Evolutionary conservation across 2,329 filamentous ascomycete species (phyloP).

Genomic region (Xylariales sp.): DNA sequence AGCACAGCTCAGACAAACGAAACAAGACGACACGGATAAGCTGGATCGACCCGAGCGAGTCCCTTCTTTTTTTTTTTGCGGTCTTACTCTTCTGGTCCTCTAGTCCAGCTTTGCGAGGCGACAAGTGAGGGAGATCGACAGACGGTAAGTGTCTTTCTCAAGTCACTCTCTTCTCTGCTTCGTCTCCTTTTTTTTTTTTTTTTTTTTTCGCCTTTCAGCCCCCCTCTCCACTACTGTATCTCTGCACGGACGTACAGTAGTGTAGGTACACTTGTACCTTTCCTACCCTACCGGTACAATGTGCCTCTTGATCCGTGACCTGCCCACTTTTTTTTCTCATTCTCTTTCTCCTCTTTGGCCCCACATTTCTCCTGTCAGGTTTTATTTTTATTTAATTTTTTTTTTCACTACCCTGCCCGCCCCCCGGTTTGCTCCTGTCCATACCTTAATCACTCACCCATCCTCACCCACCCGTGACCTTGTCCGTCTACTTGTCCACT

Average conservation of each 20-base stretch:
- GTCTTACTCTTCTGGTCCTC: conserved; percentile 5
- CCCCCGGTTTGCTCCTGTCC: conserved; percentile 31
- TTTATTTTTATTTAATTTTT: conserved; percentile 2
- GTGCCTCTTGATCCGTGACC: conserved; percentile 1
- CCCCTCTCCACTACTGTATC: neutral
- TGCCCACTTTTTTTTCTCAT: conserved; percentile 27
- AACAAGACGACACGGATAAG: conserved; percentile 14
- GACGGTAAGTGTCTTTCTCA: conserved; percentile 25
- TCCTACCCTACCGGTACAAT: neutral
- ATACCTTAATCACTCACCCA: conserved; percentile 35
- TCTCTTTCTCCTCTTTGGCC: conserved; percentile 9
- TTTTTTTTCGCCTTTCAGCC: neutral
- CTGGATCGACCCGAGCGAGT: conserved; percentile 23
- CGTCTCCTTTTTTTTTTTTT: conserved; percentile 6
- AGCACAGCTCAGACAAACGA: conserved; percentile 29
- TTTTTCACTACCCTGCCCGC: conserved; percentile 25
- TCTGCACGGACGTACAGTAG: neutral
- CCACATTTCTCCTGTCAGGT: conserved; percentile 16
- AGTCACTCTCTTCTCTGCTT: conserved; percentile 24
- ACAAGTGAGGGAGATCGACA: conserved; percentile 18
- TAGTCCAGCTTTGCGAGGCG: conserved; percentile 22
- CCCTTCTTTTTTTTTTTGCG: conserved; percentile 1
- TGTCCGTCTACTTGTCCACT: conserved; percentile 42
- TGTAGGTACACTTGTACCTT: neutral
- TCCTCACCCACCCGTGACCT: conserved; percentile 37